phyloP scores from a whole-genome alignment of 306 rosid genomes.

The Vigna reflexopilosa region DNA sequence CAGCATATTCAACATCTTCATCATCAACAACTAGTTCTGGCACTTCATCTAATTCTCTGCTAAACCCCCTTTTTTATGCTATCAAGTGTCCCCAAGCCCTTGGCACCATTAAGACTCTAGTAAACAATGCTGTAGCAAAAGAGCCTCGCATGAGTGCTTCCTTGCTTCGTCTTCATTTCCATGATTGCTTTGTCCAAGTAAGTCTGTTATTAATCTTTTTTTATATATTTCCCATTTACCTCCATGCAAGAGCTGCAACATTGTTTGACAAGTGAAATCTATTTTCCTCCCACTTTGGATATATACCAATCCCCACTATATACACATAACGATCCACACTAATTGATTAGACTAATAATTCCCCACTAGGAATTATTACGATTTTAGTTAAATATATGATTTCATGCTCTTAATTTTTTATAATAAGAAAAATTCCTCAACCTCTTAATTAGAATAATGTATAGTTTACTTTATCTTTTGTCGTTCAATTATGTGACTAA shows the following conservation, averaged over 20 bases:
- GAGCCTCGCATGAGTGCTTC: constrained; percentile 74
- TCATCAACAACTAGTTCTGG: neutral
- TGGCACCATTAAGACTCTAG: constrained; percentile 39
- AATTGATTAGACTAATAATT: neutral
- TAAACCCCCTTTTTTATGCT: constrained; percentile 44
- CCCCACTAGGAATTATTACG: neutral
- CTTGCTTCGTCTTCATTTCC: constrained; percentile 73
- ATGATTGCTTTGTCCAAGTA: constrained; percentile 74
- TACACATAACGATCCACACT: neutral
- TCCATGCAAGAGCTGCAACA: neutral
- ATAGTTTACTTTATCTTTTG: neutral
- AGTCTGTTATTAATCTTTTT: constrained; percentile 7
- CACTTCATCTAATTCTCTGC: neutral
- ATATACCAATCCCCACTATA: neutral
- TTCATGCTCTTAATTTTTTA: neutral
- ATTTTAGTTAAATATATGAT: neutral
- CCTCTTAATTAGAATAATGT: neutral
- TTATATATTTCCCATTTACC: neutral
- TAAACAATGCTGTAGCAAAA: constrained; percentile 39
- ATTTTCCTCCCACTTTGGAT: neutral
- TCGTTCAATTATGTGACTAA: neutral
- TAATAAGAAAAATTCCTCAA: neutral
- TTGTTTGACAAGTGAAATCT: neutral
- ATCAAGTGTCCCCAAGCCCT: constrained; percentile 54
- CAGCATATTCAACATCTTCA: constrained; percentile 14